Evolutionary conservation across 305 asterid species (phyloP).

Genomic region (Fraxinus albicans): DNA sequence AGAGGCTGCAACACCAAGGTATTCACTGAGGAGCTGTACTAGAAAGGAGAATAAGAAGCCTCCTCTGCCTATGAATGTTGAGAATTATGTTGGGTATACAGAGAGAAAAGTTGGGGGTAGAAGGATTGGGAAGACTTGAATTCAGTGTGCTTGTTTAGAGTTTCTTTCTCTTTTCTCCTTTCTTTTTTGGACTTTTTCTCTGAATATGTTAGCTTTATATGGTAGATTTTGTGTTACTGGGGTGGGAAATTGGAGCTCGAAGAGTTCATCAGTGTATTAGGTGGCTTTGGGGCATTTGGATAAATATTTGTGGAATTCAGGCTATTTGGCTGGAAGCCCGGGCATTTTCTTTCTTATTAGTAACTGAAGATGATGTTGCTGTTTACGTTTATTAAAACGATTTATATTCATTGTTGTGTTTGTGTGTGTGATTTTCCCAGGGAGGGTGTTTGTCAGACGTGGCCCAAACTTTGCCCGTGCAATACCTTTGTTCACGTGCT

Average conservation of each 20-base stretch:
- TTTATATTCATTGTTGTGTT: not conserved
- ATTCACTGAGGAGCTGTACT: constrained; percentile 48
- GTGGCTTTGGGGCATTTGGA: not conserved
- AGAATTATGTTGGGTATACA: constrained; percentile 43
- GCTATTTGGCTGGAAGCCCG: constrained; percentile 30
- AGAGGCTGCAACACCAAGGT: constrained; percentile 52
- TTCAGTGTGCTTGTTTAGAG: not conserved
- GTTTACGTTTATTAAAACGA: not conserved
- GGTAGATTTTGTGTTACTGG: constrained; percentile 18
- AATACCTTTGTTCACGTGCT: too few species aligned
- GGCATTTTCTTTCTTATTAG: not conserved
- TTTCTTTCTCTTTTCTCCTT: not conserved
- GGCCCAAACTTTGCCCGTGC: too few species aligned
- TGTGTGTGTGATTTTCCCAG: not conserved
- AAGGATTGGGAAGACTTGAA: constrained; percentile 40
- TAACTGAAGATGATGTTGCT: not conserved
- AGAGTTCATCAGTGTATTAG: not conserved
- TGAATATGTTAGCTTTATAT: not conserved
- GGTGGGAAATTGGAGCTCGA: not conserved
- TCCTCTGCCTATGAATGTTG: constrained; percentile 40
- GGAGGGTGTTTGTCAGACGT: too few species aligned
- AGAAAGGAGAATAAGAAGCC: constrained; percentile 67
- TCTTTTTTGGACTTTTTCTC: not conserved
- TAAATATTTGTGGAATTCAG: not conserved
- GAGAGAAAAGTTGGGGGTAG: constrained; percentile 47